These are phyloP conservation scores for Claviceps maximensis DNA, from an alignment of 2,329 filamentous ascomycete genomes.

Conservation along the genomic window DNA sequence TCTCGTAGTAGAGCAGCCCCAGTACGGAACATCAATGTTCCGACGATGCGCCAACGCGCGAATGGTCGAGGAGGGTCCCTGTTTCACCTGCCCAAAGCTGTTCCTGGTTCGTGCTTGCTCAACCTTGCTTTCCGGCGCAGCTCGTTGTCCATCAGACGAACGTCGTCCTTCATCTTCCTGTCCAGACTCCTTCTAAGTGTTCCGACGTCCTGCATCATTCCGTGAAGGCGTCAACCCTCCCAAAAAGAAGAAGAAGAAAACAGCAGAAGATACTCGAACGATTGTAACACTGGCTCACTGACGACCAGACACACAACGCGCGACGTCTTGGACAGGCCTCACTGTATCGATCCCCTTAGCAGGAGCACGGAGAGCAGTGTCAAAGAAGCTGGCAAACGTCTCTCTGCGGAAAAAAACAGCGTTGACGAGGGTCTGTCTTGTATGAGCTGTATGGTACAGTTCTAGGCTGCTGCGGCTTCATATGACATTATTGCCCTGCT, in stretches of 20 bases:
- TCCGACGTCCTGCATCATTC: not conserved
- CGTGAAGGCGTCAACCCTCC: not conserved
- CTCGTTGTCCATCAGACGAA: not conserved
- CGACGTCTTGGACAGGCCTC: not conserved
- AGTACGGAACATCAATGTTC: not conserved
- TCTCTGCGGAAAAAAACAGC: not conserved
- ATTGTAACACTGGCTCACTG: not conserved
- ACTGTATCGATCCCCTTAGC: not conserved
- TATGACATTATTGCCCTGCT: not conserved
- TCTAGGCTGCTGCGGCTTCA: conserved; percentile 1
- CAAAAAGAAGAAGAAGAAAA: too few species aligned
- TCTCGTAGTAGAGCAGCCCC: too few species aligned
- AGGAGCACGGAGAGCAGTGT: not conserved
- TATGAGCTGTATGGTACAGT: not conserved
- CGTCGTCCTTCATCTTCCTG: not conserved
- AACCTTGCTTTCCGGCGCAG: not conserved
- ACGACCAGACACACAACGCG: not conserved
- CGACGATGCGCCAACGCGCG: too few species aligned
- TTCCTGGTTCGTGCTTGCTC: not conserved
- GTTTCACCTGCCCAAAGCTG: conserved; percentile 1
- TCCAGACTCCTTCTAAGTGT: not conserved
- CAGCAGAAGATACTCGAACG: not conserved
- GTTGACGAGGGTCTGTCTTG: conserved; percentile 2
- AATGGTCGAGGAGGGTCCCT: not conserved
- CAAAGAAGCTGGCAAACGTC: not conserved